Evolutionary conservation across 257 asterid species (phyloP).

Genomic region (Solanum virginianum): DNA sequence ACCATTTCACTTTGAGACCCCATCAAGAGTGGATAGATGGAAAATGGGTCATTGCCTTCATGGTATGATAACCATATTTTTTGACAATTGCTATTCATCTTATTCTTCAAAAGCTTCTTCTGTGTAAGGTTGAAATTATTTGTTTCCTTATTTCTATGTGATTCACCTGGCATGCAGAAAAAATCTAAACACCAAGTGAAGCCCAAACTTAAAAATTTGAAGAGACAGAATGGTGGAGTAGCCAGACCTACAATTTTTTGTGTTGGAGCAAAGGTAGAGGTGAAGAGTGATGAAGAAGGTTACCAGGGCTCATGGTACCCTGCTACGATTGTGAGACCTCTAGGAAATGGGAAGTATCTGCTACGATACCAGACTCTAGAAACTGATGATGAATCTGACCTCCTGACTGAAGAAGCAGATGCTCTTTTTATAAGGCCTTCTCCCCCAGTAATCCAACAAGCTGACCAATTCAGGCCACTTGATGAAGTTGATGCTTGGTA

Average conservation of each 20-base stretch:
- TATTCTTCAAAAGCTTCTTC: background rate
- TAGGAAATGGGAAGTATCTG: conserved; percentile 23
- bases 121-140: background rate
- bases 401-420: conserved; percentile 29
- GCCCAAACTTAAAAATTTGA: conserved; percentile 15
- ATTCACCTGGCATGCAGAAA: conserved; percentile 27
- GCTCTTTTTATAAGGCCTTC: conserved; percentile 38
- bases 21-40: conserved; percentile 67
- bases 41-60: conserved; percentile 33
- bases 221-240: conserved; percentile 4
- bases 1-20: conserved; percentile 32
- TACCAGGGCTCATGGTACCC: conserved; percentile 42
- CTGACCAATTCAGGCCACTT: conserved; percentile 20
- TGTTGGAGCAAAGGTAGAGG: conserved; percentile 36
- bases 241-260: conserved; percentile 7
- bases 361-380: conserved; percentile 32
- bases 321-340: conserved; percentile 17
- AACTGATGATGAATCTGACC: conserved; percentile 23
- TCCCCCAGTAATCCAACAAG: conserved; percentile 18
- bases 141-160: background rate
- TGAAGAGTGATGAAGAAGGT: conserved; percentile 30
- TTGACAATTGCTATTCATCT: background rate
- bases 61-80: conserved; percentile 18
- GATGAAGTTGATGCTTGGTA: conserved; percentile 52
- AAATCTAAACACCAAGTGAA: conserved; percentile 17